Evolutionary conservation across 257 asterid genomes (phyloP), one percentile per base, ranked within the genome.

Genomic region (Ilex aquifolium): DNA sequence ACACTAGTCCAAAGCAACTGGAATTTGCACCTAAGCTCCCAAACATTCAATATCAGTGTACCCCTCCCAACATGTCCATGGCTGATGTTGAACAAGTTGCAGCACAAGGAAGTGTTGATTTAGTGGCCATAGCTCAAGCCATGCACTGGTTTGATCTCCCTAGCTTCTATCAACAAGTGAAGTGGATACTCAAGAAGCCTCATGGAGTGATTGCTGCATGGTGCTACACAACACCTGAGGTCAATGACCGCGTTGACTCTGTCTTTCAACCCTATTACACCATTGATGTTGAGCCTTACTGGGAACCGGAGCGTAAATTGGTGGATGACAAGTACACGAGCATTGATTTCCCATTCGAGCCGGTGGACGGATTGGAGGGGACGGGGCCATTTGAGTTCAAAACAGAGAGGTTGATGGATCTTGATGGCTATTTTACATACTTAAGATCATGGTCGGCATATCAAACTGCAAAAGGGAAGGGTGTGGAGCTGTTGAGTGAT

Each of bases 131-230:
- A 49, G 96, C 93, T 44, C 82, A 76, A 63, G 96, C 96, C 30
- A 65, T 88, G 80, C 96, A 88, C 62, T 88, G 93, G 93, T 80
- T 88, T 46, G 86, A 88, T 70, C 92, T 85, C 50, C 85, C 88
- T 3, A 61, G 75, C 27, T 88, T 88, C 77, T 88, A 82, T 74
- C 65, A 79, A 11, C 85, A 79, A 48, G 97, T 73, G 29, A 83
- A 63, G 44, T 74, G 78, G 76, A 57, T 82, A 5, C 76, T 88
- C n/a, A 88, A 82, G 60, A 88, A 81, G 62, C 95, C 97, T 2
- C 40, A 73, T 30, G 95, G 97, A 12, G 84, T 89, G 0, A 73
- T 89, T 14, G 97, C 96, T 8, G 89, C 95, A 2, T 89, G 95
- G 93, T 84, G 91, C 46, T 88, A 88, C 69, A 71, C 87, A 2